These are phyloP conservation scores for Extremus antarcticus DNA, from an alignment of 495 filamentous ascomycete genomes.

Conservation along the genomic window DNA sequence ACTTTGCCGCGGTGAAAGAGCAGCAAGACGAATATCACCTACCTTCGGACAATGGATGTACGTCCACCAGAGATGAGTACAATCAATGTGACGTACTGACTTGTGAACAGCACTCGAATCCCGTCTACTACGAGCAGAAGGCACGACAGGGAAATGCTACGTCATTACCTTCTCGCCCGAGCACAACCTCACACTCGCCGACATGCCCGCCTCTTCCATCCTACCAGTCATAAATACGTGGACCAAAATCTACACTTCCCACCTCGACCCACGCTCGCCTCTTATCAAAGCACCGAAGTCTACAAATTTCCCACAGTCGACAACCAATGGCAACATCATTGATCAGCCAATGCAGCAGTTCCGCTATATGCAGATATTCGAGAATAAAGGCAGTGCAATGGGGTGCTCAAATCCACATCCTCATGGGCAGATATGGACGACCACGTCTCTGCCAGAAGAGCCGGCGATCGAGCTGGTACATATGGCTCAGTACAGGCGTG, in stretches of 20 bases:
- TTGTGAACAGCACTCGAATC: constrained; percentile 49
- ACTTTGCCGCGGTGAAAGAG: constrained; percentile 95
- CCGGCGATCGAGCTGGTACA: constrained; percentile 66
- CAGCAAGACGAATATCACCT: constrained; percentile 62
- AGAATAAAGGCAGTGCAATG: constrained; percentile 98
- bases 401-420: constrained; percentile 98
- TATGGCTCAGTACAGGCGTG: constrained; percentile 59
- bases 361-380: constrained; percentile 97
- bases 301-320: constrained; percentile 37
- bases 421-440: constrained; percentile 94
- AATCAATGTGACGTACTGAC: not conserved
- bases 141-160: constrained; percentile 93
- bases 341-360: constrained; percentile 62
- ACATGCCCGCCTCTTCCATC: constrained; percentile 59
- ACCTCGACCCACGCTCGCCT: constrained; percentile 63
- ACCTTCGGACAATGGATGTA: constrained; percentile 43
- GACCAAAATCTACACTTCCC: constrained; percentile 75
- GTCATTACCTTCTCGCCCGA: constrained; percentile 85
- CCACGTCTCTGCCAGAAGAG: constrained; percentile 79
- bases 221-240: constrained; percentile 70
- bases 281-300: constrained; percentile 42
- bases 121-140: constrained; percentile 71
- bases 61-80: not conserved
- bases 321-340: constrained; percentile 35
- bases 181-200: constrained; percentile 86